Conservation (phyloP, 345 rosid genomes). For the Limnanthes douglasii region DNA sequence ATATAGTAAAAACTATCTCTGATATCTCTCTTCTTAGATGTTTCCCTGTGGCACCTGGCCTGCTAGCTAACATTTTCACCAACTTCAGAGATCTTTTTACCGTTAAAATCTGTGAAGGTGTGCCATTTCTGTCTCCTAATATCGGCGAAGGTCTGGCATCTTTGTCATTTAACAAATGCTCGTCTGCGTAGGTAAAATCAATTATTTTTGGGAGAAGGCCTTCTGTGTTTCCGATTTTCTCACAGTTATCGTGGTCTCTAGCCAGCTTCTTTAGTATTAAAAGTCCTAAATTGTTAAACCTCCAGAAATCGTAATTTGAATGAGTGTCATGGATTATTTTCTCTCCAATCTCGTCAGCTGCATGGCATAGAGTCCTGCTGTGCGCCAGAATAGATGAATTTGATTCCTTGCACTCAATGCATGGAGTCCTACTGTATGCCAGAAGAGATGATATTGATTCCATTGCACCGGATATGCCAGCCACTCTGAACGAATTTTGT, state of each 20-base stretch:
- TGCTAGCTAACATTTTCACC: slow-evolving; percentile 72
- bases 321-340: slow-evolving; percentile 20
- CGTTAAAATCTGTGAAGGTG: slow-evolving; percentile 41
- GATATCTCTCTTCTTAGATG: slow-evolving; percentile 59
- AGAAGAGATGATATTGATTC: slow-evolving; percentile 86
- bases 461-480: slow-evolving; percentile 78
- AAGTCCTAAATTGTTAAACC: slow-evolving; percentile 66
- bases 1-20: slow-evolving; percentile 66
- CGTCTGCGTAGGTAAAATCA: slow-evolving; percentile 56
- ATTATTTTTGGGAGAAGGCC: slow-evolving; percentile 77
- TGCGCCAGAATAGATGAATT: slow-evolving; percentile 69
- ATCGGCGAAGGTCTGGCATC: slow-evolving; percentile 3
- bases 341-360: slow-evolving; percentile 75
- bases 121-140: too few relatives aligned
- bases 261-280: slow-evolving; percentile 69
- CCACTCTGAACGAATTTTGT: slow-evolving; percentile 64
- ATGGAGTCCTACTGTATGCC: slow-evolving; percentile 26
- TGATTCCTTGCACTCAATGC: slow-evolving; percentile 73
- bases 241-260: slow-evolving; percentile 71
- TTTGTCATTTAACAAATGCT: slow-evolving; percentile 31
- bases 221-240: slow-evolving; percentile 76
- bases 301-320: slow-evolving; percentile 34
- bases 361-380: slow-evolving; percentile 20
- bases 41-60: slow-evolving; percentile 58
- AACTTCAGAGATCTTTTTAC: slow-evolving; percentile 65